Evolutionary conservation across 805 yeast species (phyloP), one percentile per base, ranked within the genome.

Genomic region (Saccharomycopsis fibuligera): DNA sequence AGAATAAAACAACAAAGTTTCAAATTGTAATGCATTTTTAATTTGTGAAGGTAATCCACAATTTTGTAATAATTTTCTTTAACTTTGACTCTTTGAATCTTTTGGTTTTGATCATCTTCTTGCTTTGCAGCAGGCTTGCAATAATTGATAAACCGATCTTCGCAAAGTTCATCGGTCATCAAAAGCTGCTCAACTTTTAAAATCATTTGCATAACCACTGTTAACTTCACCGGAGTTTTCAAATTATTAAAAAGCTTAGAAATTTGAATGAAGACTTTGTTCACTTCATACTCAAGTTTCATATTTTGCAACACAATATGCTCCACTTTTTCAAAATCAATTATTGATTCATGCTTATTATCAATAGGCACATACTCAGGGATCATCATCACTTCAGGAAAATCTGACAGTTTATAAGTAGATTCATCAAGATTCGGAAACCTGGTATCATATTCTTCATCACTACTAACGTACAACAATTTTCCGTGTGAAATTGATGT

Each of bases 361-460:
- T 38, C 24, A 10, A 44, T 42, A 12, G 16, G 42, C 16, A 40
- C 49, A 33, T 45, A 45, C 16, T 27, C 49, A 5, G 49, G 49
- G 4, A 45, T 45, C 41, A 47, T 41, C 24, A 12, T 41, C n/a
- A 47, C 33, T 12, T 35, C 5, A n/a, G 47, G 50, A 24, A 14
- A 42, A 14, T 31, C 31, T n/a, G 8, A 35, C 5, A 5, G 12
- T 25, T 21, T 24, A 5, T 5, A 12, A 9, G 31, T 29, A n/a
- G n/a, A 33, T 17, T 33, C 37, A 16, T 33, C 17, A 16, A 33
- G 37, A n/a, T 33, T 22, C 1, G 54, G 54, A 24, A 50, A 43
- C 35, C 38, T 24, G 22, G 48, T 47, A 22, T 50, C 51, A 21
- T 50, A 50, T 24, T 38, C 39, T 21, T 48, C 50, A 6, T 46